Evolutionary conservation across 192 early-diverging fungal genomes (phyloP).

Genomic region (Coemansia sp.): DNA sequence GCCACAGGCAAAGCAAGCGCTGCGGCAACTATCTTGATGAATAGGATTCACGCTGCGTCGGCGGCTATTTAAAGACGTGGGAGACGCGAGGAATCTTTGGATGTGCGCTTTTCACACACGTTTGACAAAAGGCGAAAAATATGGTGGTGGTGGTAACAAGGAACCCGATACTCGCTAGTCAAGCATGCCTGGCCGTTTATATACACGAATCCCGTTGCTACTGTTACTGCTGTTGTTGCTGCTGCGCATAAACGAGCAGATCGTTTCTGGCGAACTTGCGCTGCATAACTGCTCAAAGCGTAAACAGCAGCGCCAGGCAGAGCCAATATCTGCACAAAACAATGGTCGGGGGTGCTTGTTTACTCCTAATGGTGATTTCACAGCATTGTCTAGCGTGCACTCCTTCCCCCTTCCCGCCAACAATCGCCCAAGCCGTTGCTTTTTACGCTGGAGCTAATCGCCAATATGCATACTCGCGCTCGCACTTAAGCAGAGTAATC

Average conservation of each 20-base stretch:
- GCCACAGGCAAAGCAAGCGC: neutral
- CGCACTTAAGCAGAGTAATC: neutral
- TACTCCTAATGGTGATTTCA: neutral
- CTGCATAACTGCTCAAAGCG: constrained; percentile 5
- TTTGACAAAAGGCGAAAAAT: neutral
- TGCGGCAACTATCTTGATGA: neutral
- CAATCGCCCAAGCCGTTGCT: neutral
- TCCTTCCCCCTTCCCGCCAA: neutral
- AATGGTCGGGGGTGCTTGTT: constrained; percentile 8
- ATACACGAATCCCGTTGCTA: neutral
- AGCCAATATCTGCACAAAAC: neutral
- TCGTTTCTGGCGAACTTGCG: neutral
- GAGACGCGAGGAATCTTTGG: neutral
- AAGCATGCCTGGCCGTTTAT: constrained; percentile 1
- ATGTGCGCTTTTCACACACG: neutral
- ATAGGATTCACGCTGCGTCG: neutral
- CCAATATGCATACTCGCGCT: neutral
- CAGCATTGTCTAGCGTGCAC: constrained; percentile 1
- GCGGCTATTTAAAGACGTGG: neutral
- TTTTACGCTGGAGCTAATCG: neutral
- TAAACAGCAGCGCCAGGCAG: neutral
- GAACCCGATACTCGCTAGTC: neutral
- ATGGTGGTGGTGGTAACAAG: neutral
- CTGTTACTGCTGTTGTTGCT: neutral
- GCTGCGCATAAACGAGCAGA: neutral